phyloP scores from a whole-genome alignment of 805 yeast genomes.

The Myxozyma vanderwaltii region DNA sequence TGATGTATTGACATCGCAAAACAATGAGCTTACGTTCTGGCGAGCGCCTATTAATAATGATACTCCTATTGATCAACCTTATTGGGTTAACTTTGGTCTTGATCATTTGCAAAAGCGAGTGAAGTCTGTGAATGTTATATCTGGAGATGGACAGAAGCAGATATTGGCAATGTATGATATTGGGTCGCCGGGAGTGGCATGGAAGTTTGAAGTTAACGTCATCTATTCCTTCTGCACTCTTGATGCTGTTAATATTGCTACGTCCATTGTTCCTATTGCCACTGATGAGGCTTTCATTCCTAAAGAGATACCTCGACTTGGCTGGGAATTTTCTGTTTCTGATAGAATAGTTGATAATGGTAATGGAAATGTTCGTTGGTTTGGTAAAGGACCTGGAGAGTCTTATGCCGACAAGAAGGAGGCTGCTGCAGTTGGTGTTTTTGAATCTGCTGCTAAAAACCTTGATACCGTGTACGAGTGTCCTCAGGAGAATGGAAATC shows the following conservation, averaged over 20 bases:
- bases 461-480: constrained; percentile 41
- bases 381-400: constrained; percentile 46
- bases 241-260: background rate
- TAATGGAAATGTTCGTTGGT: constrained; percentile 38
- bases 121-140: background rate
- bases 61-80: constrained; percentile 34
- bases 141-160: background rate
- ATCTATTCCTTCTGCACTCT: constrained; percentile 22
- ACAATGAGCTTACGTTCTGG: constrained; percentile 38
- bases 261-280: constrained; percentile 16
- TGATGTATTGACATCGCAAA: constrained; percentile 5
- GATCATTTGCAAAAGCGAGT: constrained; percentile 30
- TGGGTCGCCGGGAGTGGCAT: constrained; percentile 39
- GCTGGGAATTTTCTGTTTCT: constrained; percentile 42
- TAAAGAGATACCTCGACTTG: constrained; percentile 43
- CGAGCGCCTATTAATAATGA: constrained; percentile 44
- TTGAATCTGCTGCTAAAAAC: constrained; percentile 25
- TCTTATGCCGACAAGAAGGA: constrained; percentile 43
- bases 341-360: constrained; percentile 24
- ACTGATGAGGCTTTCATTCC: constrained; percentile 33
- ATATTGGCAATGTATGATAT: constrained; percentile 32
- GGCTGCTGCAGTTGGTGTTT: constrained; percentile 40
- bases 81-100: constrained; percentile 41
- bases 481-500: constrained; percentile 47
- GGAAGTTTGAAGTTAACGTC: constrained; percentile 37